Percentiles rank a stretch among this genome's conserved stretches.
These are phyloP conservation scores for Phlyctochytrium arcticum DNA, from an alignment of 192 early-diverging fungal genomes.

Conservation along the genomic window DNA sequence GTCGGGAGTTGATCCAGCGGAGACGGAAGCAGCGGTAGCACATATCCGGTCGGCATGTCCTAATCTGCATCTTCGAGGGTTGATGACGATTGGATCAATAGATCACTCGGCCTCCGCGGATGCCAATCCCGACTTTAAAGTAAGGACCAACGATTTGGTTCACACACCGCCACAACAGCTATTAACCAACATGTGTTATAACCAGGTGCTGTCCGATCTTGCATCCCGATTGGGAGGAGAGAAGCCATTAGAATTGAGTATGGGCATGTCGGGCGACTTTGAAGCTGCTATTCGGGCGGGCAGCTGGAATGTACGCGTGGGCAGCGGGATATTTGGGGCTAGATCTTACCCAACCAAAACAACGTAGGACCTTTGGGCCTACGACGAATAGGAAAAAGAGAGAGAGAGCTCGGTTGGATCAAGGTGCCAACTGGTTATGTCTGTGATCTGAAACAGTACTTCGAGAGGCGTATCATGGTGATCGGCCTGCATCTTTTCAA, in stretches of 20 bases:
- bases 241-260: slow-evolving; percentile 87
- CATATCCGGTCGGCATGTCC: slow-evolving; percentile 64
- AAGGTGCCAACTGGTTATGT: too few relatives aligned
- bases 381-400: too few relatives aligned
- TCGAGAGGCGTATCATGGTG: too few relatives aligned
- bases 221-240: too few relatives aligned
- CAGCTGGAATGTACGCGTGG: slow-evolving; percentile 90
- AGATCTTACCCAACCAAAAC: slow-evolving; percentile 37
- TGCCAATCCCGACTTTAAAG: slow-evolving; percentile 74
- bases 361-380: too few relatives aligned
- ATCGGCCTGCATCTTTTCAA: too few relatives aligned
- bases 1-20: slow-evolving; percentile 62
- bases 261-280: slow-evolving; percentile 99
- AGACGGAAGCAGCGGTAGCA: slow-evolving; percentile 52
- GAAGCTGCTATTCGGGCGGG: slow-evolving; percentile 77
- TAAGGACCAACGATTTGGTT: too few relatives aligned
- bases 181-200: too few relatives aligned
- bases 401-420: too few relatives aligned
- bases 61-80: slow-evolving; percentile 67
- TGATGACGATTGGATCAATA: slow-evolving; percentile 96
- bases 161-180: too few relatives aligned
- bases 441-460: too few relatives aligned
- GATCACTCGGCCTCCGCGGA: slow-evolving; percentile 40
- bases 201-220: too few relatives aligned
- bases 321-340: slow-evolving; percentile 85